Evolutionary conservation across 768 basidiomycete species (phyloP), one percentile per base, ranked within the genome.

Genomic region (Suillus decipiens): DNA sequence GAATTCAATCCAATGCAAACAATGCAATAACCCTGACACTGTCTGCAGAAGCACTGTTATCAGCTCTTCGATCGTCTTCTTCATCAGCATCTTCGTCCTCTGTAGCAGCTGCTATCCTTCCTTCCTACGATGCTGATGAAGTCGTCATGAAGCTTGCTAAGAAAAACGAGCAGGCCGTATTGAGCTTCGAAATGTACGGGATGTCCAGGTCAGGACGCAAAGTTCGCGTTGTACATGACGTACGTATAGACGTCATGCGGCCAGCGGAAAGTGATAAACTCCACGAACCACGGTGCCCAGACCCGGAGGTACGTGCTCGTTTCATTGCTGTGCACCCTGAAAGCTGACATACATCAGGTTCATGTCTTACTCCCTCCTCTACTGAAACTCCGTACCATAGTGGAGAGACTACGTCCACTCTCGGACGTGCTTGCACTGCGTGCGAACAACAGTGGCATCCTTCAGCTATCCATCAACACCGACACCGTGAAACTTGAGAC

Each of bases 141-240:
- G 83, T 92, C 39, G 82, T 90, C 58, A 86, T 95, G 82, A 94
- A 90, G 76, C 82, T 95, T 3, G 90, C 93, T 12, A 96, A 96
- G 80, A 93, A 93, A 76, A 87, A 88, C 66, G 87, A 90, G 55
- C 86, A 87, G 43, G 90, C 92, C 1, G 84, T 92, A 39, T 81
- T 95, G 11, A 86, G 83, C 54, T 90, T 95, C 64, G 90, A 91
- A 67, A 91, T 95, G 63, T 80, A 78, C 50, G 87, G 86, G 0
- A 75, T 84, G 59, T 88, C 86, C 11, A 78, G 86, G n/a, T 79
- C 84, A 34, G 90, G 90, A 6, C 80, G 86, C 63, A 80, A 75
- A 48, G 82, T 93, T 45, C 81, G 83, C 51, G 84, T 95, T 24
- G 79, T 84, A 0, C 93, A 96, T 71, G 93, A 95, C 69, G 90